Base-by-base conservation (phyloP, 257 asterid genomes). In the Eucommia ulmoides region DNA sequence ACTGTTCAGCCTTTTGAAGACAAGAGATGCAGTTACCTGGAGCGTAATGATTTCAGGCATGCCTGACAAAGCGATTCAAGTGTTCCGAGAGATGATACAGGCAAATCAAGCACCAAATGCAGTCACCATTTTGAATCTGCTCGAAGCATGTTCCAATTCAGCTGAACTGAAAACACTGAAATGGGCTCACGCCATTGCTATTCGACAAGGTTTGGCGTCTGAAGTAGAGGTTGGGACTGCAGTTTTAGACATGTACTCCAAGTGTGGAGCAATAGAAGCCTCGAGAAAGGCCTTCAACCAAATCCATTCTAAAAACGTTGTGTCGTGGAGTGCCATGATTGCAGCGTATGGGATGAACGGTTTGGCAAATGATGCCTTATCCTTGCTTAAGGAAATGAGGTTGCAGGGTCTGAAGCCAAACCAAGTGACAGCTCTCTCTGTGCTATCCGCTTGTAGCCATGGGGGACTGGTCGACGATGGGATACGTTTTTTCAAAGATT, bases 401-500 rank as follows among this genome's bases (percentile, higher is more conserved):
- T 54, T 46, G 33, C 68, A 53, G 23, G 82, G 92, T 26, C 44
- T 77, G 53, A 71, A 68, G 74, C 88, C 94, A 24, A 89, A 89
- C 60, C 51, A 72, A 45, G 76, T 85, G 18, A 89, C 93, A 44
- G 59, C 53, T 41, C 83, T 89, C 21, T 74, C 92, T 0, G 72
- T 78, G 46, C 56, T 85, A 54, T 82, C 92, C 25, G 94, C 94
- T 25, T 89, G 96, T 62, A 76, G 92, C 74, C 98, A 82, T 59
- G 96, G 96, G 19, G 98, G 98, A 41, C 65, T 89, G 68, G 78
- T 89, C 21, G 71, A 74, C 23, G 92, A 84, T 63, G 98, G 96
- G 19, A 52, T 85, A 33, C 63, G 71, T 22, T 24, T 85, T 26
- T 78, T 89, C 63, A 65, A 71, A 53, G 76, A 73, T 20, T 58